Percentiles rank a stretch among this genome's conserved stretches.
phyloP scores from a whole-genome alignment of 2,329 filamentous ascomycete species.

The Cytospora chrysosperma region DNA sequence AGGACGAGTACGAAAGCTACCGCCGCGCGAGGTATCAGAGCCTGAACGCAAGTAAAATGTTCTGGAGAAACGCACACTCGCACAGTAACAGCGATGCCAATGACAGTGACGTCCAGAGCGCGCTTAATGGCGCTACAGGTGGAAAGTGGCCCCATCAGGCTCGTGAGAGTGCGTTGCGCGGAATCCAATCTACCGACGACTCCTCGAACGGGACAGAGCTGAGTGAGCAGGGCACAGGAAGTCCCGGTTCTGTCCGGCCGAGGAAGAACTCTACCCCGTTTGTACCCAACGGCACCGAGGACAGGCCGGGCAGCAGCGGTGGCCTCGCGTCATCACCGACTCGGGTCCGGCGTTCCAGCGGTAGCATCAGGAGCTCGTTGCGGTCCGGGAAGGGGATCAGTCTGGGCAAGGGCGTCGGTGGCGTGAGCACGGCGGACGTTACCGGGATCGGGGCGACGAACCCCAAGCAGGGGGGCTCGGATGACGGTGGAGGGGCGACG shows the following conservation, averaged over 20 bases:
- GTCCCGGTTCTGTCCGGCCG: neutral
- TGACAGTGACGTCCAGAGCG: constrained; percentile 34
- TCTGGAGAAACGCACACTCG: constrained; percentile 32
- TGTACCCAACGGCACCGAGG: constrained; percentile 5
- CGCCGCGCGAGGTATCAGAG: constrained; percentile 51
- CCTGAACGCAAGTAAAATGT: constrained; percentile 38
- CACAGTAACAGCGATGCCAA: constrained; percentile 23
- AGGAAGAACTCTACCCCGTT: constrained; percentile 5
- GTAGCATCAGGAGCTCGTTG: constrained; percentile 42
- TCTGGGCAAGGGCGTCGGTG: constrained; percentile 37
- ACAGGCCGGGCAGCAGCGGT: constrained; percentile 7
- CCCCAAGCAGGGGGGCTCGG: constrained; percentile 15
- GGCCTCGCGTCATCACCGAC: constrained; percentile 27
- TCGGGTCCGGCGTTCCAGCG: constrained; percentile 33
- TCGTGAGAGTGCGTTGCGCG: constrained; percentile 16
- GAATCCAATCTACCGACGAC: constrained; percentile 21
- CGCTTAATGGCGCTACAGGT: constrained; percentile 20
- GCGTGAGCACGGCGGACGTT: constrained; percentile 36
- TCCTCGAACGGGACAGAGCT: constrained; percentile 18
- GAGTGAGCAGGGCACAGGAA: constrained; percentile 13
- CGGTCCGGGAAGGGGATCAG: constrained; percentile 41
- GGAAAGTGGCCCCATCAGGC: constrained; percentile 22
- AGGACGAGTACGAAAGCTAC: constrained; percentile 62
- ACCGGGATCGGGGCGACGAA: constrained; percentile 24
- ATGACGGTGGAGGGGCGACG: constrained; percentile 20